These are phyloP conservation scores for Pseudogymnoascus sp. DNA, from an alignment of 2,329 filamentous ascomycete genomes.

Conservation along the genomic window DNA sequence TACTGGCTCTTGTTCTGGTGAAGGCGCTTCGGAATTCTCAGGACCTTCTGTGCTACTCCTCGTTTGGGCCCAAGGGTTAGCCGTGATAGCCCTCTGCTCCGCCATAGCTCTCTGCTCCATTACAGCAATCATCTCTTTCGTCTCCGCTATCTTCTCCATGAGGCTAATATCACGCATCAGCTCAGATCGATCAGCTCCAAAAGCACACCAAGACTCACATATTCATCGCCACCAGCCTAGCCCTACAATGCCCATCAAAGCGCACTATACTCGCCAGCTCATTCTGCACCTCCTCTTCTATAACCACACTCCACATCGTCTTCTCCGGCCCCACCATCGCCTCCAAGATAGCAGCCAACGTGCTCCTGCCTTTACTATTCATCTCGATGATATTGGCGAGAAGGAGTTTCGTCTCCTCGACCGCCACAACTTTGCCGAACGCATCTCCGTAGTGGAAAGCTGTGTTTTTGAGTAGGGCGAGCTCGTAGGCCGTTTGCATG, in stretches of 20 bases:
- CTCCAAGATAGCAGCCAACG: background rate
- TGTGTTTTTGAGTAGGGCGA: background rate
- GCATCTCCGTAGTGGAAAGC: slow-evolving; percentile 5
- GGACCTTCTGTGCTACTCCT: background rate
- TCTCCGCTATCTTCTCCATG: background rate
- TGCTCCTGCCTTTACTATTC: background rate
- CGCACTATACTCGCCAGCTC: background rate
- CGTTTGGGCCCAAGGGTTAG: background rate
- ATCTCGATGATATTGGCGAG: background rate
- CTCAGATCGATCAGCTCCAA: background rate
- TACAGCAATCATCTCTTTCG: background rate
- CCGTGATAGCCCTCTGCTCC: background rate
- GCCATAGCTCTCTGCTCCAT: background rate
- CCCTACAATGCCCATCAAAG: background rate
- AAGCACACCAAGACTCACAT: background rate
- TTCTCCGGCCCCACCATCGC: background rate
- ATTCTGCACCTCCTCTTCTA: background rate
- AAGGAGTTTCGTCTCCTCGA: slow-evolving; percentile 1
- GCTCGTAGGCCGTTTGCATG: background rate
- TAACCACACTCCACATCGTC: background rate
- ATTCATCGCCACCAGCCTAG: background rate
- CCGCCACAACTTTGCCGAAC: background rate
- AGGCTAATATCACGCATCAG: background rate
- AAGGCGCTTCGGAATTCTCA: background rate
- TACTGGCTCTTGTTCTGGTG: background rate